A percentile compares a stretch with the other conserved stretches of the same genome.
phyloP scores from a whole-genome alignment of 441 rosid species.

The Pelargonium cotyledonis region DNA sequence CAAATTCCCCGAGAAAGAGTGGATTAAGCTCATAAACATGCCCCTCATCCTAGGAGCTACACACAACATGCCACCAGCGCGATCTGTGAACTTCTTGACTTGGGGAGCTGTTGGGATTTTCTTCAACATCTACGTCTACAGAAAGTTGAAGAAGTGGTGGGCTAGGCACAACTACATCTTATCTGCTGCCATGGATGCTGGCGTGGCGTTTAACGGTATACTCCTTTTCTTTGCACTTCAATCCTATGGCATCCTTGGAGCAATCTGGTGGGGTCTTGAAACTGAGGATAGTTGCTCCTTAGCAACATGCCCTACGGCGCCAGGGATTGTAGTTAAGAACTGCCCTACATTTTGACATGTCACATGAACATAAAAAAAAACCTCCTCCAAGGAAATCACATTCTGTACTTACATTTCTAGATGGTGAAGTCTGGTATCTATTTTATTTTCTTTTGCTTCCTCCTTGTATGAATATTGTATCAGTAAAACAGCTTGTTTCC shows the following conservation, averaged over 20 bases:
- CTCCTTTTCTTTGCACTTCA: slow-evolving; percentile 54
- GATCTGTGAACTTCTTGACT: slow-evolving; percentile 49
- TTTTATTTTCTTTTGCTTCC: not conserved
- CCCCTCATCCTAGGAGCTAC: slow-evolving; percentile 56
- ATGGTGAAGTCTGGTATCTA: not conserved
- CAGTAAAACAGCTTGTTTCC: not conserved
- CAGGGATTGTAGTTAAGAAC: slow-evolving; percentile 44
- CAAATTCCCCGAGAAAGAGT: slow-evolving; percentile 64
- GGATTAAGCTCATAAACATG: slow-evolving; percentile 56
- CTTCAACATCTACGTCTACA: slow-evolving; percentile 64
- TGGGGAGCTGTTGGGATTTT: slow-evolving; percentile 63
- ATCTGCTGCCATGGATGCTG: slow-evolving; percentile 75
- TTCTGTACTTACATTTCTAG: not conserved
- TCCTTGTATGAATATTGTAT: not conserved
- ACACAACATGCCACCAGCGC: slow-evolving; percentile 54
- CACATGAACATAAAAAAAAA: not conserved
- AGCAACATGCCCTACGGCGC: slow-evolving; percentile 62
- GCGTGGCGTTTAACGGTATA: slow-evolving; percentile 60
- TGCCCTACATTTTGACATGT: slow-evolving; percentile 41
- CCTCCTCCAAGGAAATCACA: too few species aligned
- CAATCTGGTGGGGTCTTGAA: slow-evolving; percentile 62
- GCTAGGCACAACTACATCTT: slow-evolving; percentile 64
- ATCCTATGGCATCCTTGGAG: slow-evolving; percentile 38
- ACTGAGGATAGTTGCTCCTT: slow-evolving; percentile 47
- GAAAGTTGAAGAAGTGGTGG: slow-evolving; percentile 66